Base-by-base conservation (phyloP, 768 basidiomycete species). In the Lactarius vividus region DNA sequence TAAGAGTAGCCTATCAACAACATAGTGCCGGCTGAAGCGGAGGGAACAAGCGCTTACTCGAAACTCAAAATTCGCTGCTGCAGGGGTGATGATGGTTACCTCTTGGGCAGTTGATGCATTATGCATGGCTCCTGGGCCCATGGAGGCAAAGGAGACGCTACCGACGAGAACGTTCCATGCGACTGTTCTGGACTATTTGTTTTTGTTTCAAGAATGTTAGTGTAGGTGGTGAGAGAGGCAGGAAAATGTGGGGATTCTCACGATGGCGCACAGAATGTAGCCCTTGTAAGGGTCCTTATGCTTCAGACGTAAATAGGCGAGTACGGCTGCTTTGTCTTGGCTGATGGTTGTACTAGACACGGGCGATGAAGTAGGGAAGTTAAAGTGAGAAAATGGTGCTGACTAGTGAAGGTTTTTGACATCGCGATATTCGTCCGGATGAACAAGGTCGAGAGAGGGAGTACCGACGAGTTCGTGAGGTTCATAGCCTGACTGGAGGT, bases 61-160 rank as follows among this genome's bases (percentile, higher is more conserved):
- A 61, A 78, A 79, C 64, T 78, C 75, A 31, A 79, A 76, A 65
- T 79, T 76, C 15, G 71, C 71, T 10, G 77, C 76, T 15, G 72
- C 72, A 1, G 89, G 88, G 1, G 88, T 85, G 60, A 92, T 83
- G 35, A 92, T 85, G 23, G 85, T 85, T 67, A 92, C 85, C 76
- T 92, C 91, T 75, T 91, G 89, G 0, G 91, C 91, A 0, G 91
- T 92, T 16, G 90, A 90, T 18, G 88, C 88, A 71, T 87, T 91
- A 72, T 92, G 88, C 71, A 92, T 80, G 0, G 89, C 87, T 73
- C 91, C 91, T 28, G 85, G 84, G 9, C 87, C 87, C 10, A 89
- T 87, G 54, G 83, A 83, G 4, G 90, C 90, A 72, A 88, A 90
- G 1, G 91, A 91, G 37, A 93, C 86, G 68, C 88, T 89, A 42